Evolutionary conservation across 345 rosid species (phyloP), one percentile per base, ranked within the genome.

Genomic region (Lumnitzera racemosa): DNA sequence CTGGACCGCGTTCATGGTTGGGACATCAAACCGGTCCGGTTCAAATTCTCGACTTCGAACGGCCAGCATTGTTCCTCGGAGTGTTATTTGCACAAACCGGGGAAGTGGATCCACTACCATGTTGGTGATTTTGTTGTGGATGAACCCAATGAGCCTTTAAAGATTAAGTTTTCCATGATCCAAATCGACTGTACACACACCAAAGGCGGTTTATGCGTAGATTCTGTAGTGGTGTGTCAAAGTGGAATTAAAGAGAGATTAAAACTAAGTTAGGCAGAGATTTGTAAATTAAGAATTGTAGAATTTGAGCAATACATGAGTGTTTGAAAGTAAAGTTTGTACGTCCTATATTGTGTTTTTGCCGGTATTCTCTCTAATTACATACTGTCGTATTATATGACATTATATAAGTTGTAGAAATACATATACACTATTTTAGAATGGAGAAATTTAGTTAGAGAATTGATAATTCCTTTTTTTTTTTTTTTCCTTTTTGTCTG

Each of bases 171-270:
- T 61, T 90, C 96, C 11, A 80, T 87, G 96, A 82, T 82, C 59
- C 99, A 94, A 75, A 94, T 94, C 49, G 99, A 94, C 51, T 94
- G 99, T 58, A 94, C 97, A 16, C 99, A 94, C 74, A 87, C 86
- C 51, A 90, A 94, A 82, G 96, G 99, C 15, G 99, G 99, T 16
- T 71, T 94, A 6, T 94, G 94, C 57, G 67, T 94, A 65, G 97
- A 94, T 70, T 84, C 84, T 48, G 95, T 83, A 51, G 58, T 80
- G 48, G 77, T 90, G 61, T 80, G 78, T 60, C 99, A 96, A 13
- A 67, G 70, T 71, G 82, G 76, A 54, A 73, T 66, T 46, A 76
- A 68, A 66, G 73, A 75, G 62, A 67, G 68, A 67, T 64, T 76
- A 15, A 62, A 61, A 31, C 52, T 43, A 47, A 55, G 27, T 16